phyloP scores from a whole-genome alignment of 176 grass and related monocot genomes.

The Ampelocalamus luodianensis region DNA sequence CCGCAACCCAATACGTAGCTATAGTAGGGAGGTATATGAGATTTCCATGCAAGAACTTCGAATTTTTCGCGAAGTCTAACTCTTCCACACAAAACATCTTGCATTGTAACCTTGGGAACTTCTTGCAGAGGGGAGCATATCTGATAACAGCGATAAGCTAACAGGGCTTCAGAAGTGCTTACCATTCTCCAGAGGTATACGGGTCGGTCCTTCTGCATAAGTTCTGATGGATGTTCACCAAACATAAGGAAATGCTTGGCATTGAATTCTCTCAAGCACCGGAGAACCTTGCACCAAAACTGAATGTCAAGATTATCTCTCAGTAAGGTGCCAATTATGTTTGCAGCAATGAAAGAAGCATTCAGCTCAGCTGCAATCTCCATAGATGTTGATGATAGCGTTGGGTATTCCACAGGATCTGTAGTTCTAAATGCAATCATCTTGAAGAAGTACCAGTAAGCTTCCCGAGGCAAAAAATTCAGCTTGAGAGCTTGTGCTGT shows the following conservation, averaged over 20 bases:
- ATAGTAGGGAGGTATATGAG: slow-evolving; percentile 18
- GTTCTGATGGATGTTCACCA: slow-evolving; percentile 5
- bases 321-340: not conserved
- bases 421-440: slow-evolving; percentile 29
- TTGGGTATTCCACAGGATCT: not conserved
- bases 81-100: not conserved
- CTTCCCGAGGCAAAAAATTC: not conserved
- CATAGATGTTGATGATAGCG: slow-evolving; percentile 28
- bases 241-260: not conserved
- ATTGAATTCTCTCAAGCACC: not conserved
- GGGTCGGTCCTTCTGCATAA: not conserved
- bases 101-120: not conserved
- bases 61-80: not conserved
- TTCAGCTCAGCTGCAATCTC: slow-evolving; percentile 32
- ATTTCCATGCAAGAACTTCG: not conserved
- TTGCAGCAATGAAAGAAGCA: slow-evolving; percentile 19
- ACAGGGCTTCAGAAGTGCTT: not conserved
- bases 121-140: not conserved
- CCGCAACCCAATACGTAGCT: not conserved
- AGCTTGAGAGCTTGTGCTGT: slow-evolving; percentile 17
- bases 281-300: slow-evolving; percentile 6
- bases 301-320: not conserved
- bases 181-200: not conserved
- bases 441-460: slow-evolving; percentile 34
- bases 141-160: not conserved